Evolutionary conservation across 2,329 filamentous ascomycete genomes (phyloP).

Genomic region (Dryadomyces quercivorus): DNA sequence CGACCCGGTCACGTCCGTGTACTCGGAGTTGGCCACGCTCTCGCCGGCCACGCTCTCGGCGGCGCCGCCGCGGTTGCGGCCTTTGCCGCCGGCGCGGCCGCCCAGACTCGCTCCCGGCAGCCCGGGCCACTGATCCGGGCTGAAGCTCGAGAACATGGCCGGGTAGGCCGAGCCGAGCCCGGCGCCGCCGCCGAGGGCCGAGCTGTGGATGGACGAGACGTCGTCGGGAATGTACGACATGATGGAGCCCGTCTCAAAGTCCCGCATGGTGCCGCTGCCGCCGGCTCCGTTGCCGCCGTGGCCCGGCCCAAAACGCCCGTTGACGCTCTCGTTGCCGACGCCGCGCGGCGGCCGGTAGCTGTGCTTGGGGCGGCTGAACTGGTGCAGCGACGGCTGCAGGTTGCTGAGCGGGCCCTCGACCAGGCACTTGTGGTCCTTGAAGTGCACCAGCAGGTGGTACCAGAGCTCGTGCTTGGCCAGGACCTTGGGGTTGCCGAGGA

Average conservation of each 20-base stretch:
- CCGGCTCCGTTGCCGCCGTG: constrained; percentile 19
- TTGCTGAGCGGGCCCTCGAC: constrained; percentile 94
- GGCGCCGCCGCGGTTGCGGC: constrained; percentile 38
- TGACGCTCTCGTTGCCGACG: constrained; percentile 37
- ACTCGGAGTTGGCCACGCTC: constrained; percentile 82
- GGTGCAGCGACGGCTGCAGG: constrained; percentile 85
- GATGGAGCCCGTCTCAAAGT: constrained; percentile 73
- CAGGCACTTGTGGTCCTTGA: constrained; percentile 92
- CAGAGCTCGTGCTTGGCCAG: constrained; percentile 95
- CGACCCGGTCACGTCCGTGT: constrained; percentile 56
- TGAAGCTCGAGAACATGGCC: constrained; percentile 90
- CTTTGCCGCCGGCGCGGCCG: constrained; percentile 53
- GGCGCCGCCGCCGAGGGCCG: constrained; percentile 74
- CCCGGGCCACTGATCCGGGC: constrained; percentile 76
- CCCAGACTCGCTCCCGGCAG: constrained; percentile 50
- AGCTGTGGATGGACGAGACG: constrained; percentile 90
- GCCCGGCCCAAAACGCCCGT: constrained; percentile 5
- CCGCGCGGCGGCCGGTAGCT: constrained; percentile 84
- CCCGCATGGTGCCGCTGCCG: constrained; percentile 31
- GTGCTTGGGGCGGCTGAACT: constrained; percentile 89
- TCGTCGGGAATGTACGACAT: constrained; percentile 95
- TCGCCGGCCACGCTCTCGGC: constrained; percentile 79
- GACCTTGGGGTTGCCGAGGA: constrained; percentile 95
- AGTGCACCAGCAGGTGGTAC: constrained; percentile 90
- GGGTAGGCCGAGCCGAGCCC: constrained; percentile 76